A percentile compares a stretch with the other conserved stretches of the same genome.
These are phyloP conservation scores for Cyclocybe cylindracea DNA, from an alignment of 768 basidiomycete genomes.

Conservation along the genomic window DNA sequence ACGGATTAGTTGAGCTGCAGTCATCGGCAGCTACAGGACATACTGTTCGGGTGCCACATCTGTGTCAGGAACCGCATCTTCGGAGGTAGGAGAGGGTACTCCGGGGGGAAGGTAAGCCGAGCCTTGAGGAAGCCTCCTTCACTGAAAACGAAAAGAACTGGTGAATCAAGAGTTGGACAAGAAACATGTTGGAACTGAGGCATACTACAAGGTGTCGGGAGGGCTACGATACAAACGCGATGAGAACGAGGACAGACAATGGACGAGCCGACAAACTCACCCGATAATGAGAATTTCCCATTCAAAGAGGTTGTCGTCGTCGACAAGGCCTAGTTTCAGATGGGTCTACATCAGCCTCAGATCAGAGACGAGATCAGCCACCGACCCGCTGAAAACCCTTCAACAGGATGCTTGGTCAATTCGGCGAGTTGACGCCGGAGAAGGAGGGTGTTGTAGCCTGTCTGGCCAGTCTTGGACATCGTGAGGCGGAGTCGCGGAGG, in stretches of 20 bases:
- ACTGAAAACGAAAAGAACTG: slow-evolving; percentile 40
- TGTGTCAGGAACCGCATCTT: slow-evolving; percentile 96
- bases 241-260: neutral
- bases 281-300: slow-evolving; percentile 97
- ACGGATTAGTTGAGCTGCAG: slow-evolving; percentile 1
- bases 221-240: slow-evolving; percentile 51
- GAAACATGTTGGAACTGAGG: slow-evolving; percentile 2
- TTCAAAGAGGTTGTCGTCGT: slow-evolving; percentile 92
- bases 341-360: slow-evolving; percentile 23
- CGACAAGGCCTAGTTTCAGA: slow-evolving; percentile 73
- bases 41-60: slow-evolving; percentile 98
- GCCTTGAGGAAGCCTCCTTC: slow-evolving; percentile 98
- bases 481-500: slow-evolving; percentile 11
- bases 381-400: slow-evolving; percentile 94
- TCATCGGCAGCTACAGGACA: slow-evolving; percentile 23
- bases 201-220: slow-evolving; percentile 90
- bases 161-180: neutral
- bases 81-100: slow-evolving; percentile 89
- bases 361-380: slow-evolving; percentile 24
- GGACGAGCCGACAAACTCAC: slow-evolving; percentile 41
- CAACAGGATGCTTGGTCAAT: slow-evolving; percentile 89
- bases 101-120: slow-evolving; percentile 82
- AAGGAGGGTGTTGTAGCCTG: slow-evolving; percentile 56
- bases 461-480: slow-evolving; percentile 48
- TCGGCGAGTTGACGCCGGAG: slow-evolving; percentile 81